phyloP scores from a whole-genome alignment of 1,284 basidiomycete genomes.

The Phaffia rhodozyma region DNA sequence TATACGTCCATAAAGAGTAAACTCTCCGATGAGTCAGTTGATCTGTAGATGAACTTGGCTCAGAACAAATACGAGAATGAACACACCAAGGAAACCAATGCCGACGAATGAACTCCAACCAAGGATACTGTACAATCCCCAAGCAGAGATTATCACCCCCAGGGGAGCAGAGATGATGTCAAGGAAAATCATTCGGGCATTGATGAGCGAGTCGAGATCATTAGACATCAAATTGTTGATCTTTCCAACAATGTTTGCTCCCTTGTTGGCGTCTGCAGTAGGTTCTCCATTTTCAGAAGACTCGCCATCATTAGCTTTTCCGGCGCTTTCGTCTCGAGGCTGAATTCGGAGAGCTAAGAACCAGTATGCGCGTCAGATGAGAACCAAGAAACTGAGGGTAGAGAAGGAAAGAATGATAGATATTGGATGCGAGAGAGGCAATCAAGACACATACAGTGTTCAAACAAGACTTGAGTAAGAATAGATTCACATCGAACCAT shows the following conservation, averaged over 20 bases:
- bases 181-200: constrained; percentile 6
- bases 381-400: neutral
- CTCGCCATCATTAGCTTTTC: neutral
- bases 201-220: constrained; percentile 17
- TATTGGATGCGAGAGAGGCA: neutral
- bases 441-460: constrained; percentile 33
- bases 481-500: constrained; percentile 44
- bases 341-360: constrained; percentile 14
- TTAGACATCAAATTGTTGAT: constrained; percentile 40
- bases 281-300: neutral
- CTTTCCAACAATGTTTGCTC: constrained; percentile 37
- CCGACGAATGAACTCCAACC: constrained; percentile 11
- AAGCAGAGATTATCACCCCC: constrained; percentile 6
- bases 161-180: constrained; percentile 8
- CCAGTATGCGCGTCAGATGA: neutral
- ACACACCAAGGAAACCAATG: constrained; percentile 13
- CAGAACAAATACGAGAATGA: neutral
- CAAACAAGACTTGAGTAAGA: constrained; percentile 49
- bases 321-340: constrained; percentile 12
- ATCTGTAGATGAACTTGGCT: neutral
- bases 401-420: neutral
- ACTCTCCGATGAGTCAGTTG: neutral
- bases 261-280: neutral
- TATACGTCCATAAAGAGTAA: neutral
- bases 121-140: constrained; percentile 14